Evolutionary conservation across 371 early-diverging fungal species (phyloP).

Genomic region (Circinella umbellata): DNA sequence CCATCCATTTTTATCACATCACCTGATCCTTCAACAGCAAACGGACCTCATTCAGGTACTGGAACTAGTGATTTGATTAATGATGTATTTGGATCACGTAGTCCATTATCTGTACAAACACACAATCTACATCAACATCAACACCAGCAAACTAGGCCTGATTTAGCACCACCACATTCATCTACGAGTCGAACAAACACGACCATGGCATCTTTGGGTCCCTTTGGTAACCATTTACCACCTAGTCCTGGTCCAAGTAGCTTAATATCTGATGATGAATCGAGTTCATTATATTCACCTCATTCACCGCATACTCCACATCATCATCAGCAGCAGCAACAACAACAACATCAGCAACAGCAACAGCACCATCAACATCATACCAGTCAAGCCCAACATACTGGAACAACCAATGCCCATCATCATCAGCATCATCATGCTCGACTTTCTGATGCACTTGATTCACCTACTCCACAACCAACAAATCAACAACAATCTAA

Average conservation of each 20-base stretch:
- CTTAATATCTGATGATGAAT: conserved; percentile 28
- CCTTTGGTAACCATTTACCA: conserved; percentile 19
- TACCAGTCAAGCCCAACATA: neutral
- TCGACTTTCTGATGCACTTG: conserved; percentile 10
- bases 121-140: conserved; percentile 14
- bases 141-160: conserved; percentile 8
- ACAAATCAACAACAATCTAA: conserved; percentile 9
- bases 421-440: neutral
- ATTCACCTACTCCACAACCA: conserved; percentile 17
- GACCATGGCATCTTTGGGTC: conserved; percentile 5
- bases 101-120: conserved; percentile 21
- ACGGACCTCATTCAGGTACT: neutral
- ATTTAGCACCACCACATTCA: conserved; percentile 14
- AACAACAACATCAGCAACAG: neutral
- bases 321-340: neutral
- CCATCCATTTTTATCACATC: conserved; percentile 64
- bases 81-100: conserved; percentile 19
- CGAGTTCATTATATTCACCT: conserved; percentile 23
- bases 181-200: neutral
- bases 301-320: conserved; percentile 28
- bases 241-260: conserved; percentile 26
- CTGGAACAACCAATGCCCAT: neutral
- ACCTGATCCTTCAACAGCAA: conserved; percentile 35
- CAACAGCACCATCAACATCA: neutral
- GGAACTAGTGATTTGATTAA: conserved; percentile 5